Conservation (phyloP, 2,329 filamentous ascomycete species). For the Colletotrichum spinosum region DNA sequence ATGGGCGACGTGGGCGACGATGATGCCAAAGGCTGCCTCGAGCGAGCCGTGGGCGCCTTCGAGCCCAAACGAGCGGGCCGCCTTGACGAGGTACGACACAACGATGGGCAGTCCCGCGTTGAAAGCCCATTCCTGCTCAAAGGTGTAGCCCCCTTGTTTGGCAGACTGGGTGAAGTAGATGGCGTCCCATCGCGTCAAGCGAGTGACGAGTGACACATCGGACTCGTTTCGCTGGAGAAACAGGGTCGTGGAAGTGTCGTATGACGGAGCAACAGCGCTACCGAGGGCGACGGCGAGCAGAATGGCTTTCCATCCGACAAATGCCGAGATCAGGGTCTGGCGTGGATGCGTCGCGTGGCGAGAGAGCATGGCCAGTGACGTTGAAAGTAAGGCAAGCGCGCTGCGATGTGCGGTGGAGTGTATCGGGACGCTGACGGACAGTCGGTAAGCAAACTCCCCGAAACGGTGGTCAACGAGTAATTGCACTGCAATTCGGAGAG, state of each 20-base stretch:
- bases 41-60: slow-evolving; percentile 38
- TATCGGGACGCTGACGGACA: slow-evolving; percentile 1
- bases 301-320: slow-evolving; percentile 74
- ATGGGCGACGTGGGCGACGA: slow-evolving; percentile 80
- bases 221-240: slow-evolving; percentile 44
- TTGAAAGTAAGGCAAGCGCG: slow-evolving; percentile 2
- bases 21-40: slow-evolving; percentile 69
- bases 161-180: slow-evolving; percentile 78
- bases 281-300: slow-evolving; percentile 71
- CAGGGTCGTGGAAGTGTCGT: slow-evolving; percentile 81
- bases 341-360: slow-evolving; percentile 33
- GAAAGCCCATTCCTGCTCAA: slow-evolving; percentile 91
- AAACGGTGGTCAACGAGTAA: too few relatives aligned
- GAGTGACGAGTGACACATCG: slow-evolving; percentile 57
- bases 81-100: slow-evolving; percentile 51
- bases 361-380: slow-evolving; percentile 25
- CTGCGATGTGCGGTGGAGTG: background rate
- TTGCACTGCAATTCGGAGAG: too few relatives aligned
- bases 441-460: too few relatives aligned
- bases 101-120: slow-evolving; percentile 61
- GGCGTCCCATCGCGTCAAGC: slow-evolving; percentile 83
- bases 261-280: slow-evolving; percentile 66
- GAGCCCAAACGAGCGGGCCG: slow-evolving; percentile 43
- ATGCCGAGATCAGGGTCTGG: slow-evolving; percentile 53
- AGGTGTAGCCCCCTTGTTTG: slow-evolving; percentile 73